Percentiles rank a stretch among this genome's conserved stretches.
These are phyloP conservation scores for Leishmania guyanensis DNA, from an alignment of 208 protist genomes.

Conservation along the genomic window DNA sequence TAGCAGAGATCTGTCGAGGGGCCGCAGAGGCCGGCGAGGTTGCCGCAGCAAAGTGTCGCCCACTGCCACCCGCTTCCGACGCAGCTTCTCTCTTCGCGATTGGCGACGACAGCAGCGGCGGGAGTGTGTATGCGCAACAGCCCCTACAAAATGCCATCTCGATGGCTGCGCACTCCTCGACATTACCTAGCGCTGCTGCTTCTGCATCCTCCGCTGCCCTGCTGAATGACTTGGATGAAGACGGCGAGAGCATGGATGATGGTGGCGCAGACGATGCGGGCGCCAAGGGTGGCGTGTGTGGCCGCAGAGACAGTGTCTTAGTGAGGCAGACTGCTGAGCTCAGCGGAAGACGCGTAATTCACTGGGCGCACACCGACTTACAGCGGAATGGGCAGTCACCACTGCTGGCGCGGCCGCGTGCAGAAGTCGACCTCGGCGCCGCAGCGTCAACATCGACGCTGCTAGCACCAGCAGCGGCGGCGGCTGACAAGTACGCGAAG, in stretches of 20 bases:
- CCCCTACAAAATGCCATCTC: background rate
- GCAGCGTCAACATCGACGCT: background rate
- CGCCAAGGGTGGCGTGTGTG: background rate
- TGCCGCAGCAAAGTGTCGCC: background rate
- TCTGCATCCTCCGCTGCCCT: background rate
- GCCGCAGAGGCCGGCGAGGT: background rate
- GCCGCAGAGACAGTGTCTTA: background rate
- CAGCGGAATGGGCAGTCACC: background rate
- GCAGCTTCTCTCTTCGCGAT: background rate
- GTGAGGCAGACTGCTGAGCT: background rate
- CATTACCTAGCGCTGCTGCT: background rate
- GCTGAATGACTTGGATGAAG: slow-evolving; percentile 9
- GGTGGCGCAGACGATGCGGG: background rate
- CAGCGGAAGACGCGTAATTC: background rate
- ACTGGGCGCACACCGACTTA: background rate
- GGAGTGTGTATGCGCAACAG: background rate
- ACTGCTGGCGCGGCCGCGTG: background rate
- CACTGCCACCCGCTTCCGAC: background rate
- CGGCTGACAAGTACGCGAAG: slow-evolving; percentile 36
- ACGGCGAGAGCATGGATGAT: slow-evolving; percentile 5
- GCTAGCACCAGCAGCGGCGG: background rate
- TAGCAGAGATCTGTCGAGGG: background rate
- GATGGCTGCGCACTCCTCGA: background rate
- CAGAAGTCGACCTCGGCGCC: background rate
- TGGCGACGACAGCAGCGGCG: background rate